These are phyloP conservation scores for Fusarium tuaranense DNA, from an alignment of 2,329 filamentous ascomycete genomes.

Conservation along the genomic window DNA sequence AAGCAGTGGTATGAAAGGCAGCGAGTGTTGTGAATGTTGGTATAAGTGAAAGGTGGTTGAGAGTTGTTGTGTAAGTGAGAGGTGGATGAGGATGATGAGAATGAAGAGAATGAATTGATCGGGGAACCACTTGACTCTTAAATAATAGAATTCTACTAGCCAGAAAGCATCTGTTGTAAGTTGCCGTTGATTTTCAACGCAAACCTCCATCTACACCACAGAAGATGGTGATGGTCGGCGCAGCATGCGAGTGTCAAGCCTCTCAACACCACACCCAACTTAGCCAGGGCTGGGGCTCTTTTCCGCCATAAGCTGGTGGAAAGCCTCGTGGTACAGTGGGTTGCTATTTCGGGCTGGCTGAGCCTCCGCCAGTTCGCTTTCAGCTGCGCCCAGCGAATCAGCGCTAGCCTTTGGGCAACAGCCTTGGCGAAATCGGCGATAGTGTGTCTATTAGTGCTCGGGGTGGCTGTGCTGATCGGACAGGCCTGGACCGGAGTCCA, in stretches of 20 bases:
- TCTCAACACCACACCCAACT: not conserved
- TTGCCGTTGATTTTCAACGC: not conserved
- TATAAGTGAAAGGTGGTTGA: not conserved
- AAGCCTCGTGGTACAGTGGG: not conserved
- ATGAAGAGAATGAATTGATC: constrained; percentile 8
- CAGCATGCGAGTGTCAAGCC: not conserved
- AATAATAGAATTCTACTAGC: constrained; percentile 1
- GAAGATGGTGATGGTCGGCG: constrained; percentile 4
- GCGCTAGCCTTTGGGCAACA: constrained; percentile 17
- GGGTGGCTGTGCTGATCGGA: constrained; percentile 12
- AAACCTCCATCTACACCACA: not conserved
- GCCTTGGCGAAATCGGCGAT: constrained; percentile 2
- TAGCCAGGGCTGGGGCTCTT: constrained; percentile 20
- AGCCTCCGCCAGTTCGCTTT: not conserved
- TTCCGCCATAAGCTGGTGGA: not conserved
- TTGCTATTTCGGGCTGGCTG: constrained; percentile 27
- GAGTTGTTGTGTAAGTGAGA: not conserved
- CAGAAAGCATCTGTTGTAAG: not conserved
- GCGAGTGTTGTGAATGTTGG: constrained; percentile 5
- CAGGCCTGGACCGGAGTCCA: constrained; percentile 9
- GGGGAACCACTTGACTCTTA: constrained; percentile 7
- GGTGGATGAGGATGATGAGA: constrained; percentile 12
- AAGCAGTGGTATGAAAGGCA: not conserved
- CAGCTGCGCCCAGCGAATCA: constrained; percentile 16
- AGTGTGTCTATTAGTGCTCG: not conserved